phyloP scores from a whole-genome alignment of 108 stramenopile genomes.

The Fragilariopsis cylindrus region DNA sequence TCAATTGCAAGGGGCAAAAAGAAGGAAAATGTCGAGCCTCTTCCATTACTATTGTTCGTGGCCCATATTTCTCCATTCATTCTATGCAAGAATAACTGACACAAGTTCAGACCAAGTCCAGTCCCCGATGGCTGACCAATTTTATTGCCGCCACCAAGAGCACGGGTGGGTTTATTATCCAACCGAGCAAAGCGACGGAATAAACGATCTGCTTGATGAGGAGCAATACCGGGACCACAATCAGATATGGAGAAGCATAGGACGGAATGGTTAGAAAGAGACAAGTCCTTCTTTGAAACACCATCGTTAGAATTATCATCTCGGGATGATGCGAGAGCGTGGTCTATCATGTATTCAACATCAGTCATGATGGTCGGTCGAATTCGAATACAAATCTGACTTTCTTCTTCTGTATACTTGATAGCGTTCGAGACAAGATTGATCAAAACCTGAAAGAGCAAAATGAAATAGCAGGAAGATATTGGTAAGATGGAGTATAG shows the following conservation, averaged over 20 bases:
- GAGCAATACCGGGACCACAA: slow-evolving; percentile 16
- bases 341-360: slow-evolving; percentile 4
- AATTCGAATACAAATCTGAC: slow-evolving; percentile 6
- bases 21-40: slow-evolving; percentile 20
- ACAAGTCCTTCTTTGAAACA: neutral
- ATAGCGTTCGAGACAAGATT: slow-evolving; percentile 53
- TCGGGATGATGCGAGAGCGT: slow-evolving; percentile 13
- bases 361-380: slow-evolving; percentile 4
- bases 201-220: neutral
- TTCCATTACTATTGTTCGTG: slow-evolving; percentile 17
- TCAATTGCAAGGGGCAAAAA: slow-evolving; percentile 11
- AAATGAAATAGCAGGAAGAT: too few species aligned
- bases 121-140: slow-evolving; percentile 24
- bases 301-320: neutral
- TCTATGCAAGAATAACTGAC: slow-evolving; percentile 16
- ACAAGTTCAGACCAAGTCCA: slow-evolving; percentile 28
- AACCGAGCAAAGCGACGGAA: slow-evolving; percentile 18
- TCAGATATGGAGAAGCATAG: slow-evolving; percentile 16
- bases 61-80: slow-evolving; percentile 29
- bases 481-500: neutral
- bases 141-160: slow-evolving; percentile 11
- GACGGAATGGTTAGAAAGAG: neutral
- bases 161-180: slow-evolving; percentile 4
- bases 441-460: slow-evolving; percentile 30
- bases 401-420: slow-evolving; percentile 41